phyloP scores from a whole-genome alignment of 2,329 filamentous ascomycete genomes.

The Claviceps fusiformis region DNA sequence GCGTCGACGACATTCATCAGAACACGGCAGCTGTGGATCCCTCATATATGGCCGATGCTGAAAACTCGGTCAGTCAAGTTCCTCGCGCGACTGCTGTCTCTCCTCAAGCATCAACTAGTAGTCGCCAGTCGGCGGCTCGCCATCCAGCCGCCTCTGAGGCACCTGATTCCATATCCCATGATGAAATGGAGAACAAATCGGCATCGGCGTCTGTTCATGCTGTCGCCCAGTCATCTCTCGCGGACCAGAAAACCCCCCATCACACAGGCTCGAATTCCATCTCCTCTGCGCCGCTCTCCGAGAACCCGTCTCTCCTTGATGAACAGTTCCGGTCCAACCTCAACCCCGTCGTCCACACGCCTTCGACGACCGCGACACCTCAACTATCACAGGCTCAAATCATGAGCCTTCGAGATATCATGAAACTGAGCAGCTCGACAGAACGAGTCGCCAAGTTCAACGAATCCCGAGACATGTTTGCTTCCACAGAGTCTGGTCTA shows the following conservation, averaged over 20 bases:
- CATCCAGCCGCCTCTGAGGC: conserved; percentile 20
- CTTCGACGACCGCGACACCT: conserved; percentile 6
- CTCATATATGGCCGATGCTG: neutral
- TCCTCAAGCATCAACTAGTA: neutral
- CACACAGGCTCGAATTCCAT: conserved; percentile 20
- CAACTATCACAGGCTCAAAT: conserved; percentile 17
- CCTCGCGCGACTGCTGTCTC: neutral
- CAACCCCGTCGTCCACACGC: conserved; percentile 2
- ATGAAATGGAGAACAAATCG: conserved; percentile 17
- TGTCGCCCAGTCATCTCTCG: conserved; percentile 23
- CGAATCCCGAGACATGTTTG: conserved; percentile 57
- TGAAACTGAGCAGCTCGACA: conserved; percentile 47
- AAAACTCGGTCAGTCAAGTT: neutral
- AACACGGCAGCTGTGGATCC: neutral
- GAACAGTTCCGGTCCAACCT: neutral
- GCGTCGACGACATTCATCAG: neutral
- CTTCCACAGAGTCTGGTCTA: conserved; percentile 62
- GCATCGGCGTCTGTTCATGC: conserved; percentile 12
- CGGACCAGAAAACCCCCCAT: conserved; percentile 30
- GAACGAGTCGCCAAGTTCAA: conserved; percentile 66
- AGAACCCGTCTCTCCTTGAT: conserved; percentile 23
- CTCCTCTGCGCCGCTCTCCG: conserved; percentile 23
- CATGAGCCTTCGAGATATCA: conserved; percentile 62
- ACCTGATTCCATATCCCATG: conserved; percentile 29
- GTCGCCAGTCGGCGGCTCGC: neutral